Conservation (phyloP, 2,329 filamentous ascomycete species). For the Zymoseptoria passerinii region DNA sequence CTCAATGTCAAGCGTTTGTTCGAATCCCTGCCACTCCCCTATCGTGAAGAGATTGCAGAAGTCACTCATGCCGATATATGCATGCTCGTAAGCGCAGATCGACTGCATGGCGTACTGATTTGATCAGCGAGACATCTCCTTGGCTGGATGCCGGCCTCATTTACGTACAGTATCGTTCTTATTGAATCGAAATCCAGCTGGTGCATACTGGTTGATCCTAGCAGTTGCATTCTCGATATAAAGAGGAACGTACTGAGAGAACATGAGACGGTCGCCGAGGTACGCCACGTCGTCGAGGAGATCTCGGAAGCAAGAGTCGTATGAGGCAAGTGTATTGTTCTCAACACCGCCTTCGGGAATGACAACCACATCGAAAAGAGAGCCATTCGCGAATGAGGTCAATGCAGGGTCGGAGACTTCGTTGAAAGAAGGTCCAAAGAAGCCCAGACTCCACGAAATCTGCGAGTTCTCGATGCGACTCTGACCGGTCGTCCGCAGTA, state of each 20-base stretch:
- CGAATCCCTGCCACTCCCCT: constrained; percentile 49
- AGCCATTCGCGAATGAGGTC: constrained; percentile 33
- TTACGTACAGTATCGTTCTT: constrained; percentile 28
- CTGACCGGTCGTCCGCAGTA: constrained; percentile 48
- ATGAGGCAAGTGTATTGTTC: constrained; percentile 48
- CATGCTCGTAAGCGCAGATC: constrained; percentile 48
- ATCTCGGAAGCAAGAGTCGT: constrained; percentile 43
- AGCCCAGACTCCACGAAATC: constrained; percentile 46
- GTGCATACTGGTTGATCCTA: constrained; percentile 42
- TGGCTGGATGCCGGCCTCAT: not conserved
- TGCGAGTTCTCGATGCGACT: constrained; percentile 48
- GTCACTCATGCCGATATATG: constrained; percentile 42
- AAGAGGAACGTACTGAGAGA: constrained; percentile 38
- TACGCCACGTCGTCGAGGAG: constrained; percentile 27
- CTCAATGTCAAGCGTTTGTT: constrained; percentile 45
- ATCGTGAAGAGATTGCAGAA: constrained; percentile 49
- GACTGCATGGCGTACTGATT: constrained; percentile 38
- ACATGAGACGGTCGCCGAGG: constrained; percentile 36
- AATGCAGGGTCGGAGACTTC: constrained; percentile 32
- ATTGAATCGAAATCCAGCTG: constrained; percentile 42
- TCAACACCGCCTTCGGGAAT: constrained; percentile 44
- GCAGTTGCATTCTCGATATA: constrained; percentile 41
- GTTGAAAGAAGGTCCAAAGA: constrained; percentile 43
- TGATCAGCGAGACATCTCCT: not conserved
- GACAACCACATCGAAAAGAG: constrained; percentile 40